phyloP scores from a whole-genome alignment of 768 basidiomycete species.

The Boletus coccyginus region DNA sequence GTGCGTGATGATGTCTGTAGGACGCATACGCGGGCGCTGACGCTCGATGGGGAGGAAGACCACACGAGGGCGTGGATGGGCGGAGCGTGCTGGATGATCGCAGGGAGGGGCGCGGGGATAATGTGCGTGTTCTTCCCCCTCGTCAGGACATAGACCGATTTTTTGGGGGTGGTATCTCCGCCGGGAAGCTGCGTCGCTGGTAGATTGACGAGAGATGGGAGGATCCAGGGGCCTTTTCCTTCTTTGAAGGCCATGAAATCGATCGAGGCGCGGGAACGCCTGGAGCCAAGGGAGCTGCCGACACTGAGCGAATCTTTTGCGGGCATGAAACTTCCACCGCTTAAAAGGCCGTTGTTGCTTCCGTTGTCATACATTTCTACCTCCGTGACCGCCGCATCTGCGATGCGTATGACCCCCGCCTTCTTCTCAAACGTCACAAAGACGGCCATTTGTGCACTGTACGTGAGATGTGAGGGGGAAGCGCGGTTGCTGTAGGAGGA shows the following conservation, averaged over 20 bases:
- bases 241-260: slow-evolving; percentile 43
- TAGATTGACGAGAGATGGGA: slow-evolving; percentile 24
- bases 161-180: slow-evolving; percentile 27
- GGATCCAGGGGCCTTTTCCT: slow-evolving; percentile 25
- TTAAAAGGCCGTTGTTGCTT: slow-evolving; percentile 5
- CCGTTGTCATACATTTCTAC: slow-evolving; percentile 54
- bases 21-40: slow-evolving; percentile 51
- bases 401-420: slow-evolving; percentile 76
- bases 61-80: slow-evolving; percentile 59
- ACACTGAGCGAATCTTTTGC: slow-evolving; percentile 25
- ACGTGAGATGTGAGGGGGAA: slow-evolving; percentile 40
- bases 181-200: slow-evolving; percentile 19
- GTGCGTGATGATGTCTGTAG: slow-evolving; percentile 18
- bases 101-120: slow-evolving; percentile 63
- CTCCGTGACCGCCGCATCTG: slow-evolving; percentile 79
- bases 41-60: slow-evolving; percentile 53
- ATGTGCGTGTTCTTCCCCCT: slow-evolving; percentile 68
- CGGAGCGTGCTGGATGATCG: slow-evolving; percentile 40
- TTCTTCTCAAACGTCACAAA: slow-evolving; percentile 88
- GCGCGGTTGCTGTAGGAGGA: slow-evolving; percentile 24
- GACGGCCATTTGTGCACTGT: slow-evolving; percentile 72
- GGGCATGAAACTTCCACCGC: slow-evolving; percentile 21
- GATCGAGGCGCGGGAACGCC: slow-evolving; percentile 42
- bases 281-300: slow-evolving; percentile 23
- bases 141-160: slow-evolving; percentile 61